Conservation (phyloP, 1,284 basidiomycete species). For the Anthracocystis panici-leucophaei region DNA sequence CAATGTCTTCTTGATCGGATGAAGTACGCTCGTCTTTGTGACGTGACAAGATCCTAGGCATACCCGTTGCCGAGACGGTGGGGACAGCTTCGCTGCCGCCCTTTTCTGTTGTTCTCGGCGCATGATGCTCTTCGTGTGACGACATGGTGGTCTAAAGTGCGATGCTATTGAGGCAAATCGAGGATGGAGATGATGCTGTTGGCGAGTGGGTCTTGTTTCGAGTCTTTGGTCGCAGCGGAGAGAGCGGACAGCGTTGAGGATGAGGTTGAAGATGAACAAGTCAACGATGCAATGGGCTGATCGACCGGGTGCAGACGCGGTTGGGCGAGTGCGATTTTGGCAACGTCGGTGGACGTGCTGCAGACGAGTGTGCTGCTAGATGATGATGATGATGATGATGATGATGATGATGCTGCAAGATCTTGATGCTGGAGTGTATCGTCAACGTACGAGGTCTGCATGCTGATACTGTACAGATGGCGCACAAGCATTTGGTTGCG, state of each 20-base stretch:
- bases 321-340: background rate
- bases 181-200: conserved; percentile 35
- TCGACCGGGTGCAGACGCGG: conserved; percentile 22
- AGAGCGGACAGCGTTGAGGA: background rate
- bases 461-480: conserved; percentile 8
- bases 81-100: conserved; percentile 41
- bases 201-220: conserved; percentile 16
- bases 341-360: background rate
- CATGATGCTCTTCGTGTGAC: conserved; percentile 25
- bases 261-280: background rate
- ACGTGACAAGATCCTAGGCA: conserved; percentile 54
- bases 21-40: conserved; percentile 37
- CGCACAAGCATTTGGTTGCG: background rate
- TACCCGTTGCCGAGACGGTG: conserved; percentile 58
- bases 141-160: background rate
- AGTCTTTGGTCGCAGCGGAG: background rate
- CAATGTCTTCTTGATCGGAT: conserved; percentile 20
- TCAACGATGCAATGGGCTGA: conserved; percentile 3
- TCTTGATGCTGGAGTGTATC: background rate
- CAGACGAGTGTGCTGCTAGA: background rate
- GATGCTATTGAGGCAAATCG: conserved; percentile 18
- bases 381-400: too few species aligned
- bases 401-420: background rate
- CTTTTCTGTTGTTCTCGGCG: conserved; percentile 21
- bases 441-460: conserved; percentile 10